phyloP scores from a whole-genome alignment of 257 asterid genomes.

The Linderniella brevidens region DNA sequence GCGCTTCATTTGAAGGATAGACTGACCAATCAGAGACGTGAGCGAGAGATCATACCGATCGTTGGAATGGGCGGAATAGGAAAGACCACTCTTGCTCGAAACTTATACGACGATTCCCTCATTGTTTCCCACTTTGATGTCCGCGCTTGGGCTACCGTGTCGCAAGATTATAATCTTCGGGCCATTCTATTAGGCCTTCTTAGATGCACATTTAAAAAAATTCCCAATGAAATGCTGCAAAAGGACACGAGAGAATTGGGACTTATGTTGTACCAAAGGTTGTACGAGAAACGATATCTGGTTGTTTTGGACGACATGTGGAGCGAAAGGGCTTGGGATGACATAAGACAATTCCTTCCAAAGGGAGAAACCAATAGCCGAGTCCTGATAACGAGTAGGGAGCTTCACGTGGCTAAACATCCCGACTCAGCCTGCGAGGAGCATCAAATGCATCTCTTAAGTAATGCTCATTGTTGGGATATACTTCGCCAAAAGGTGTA shows the following conservation, averaged over 20 bases:
- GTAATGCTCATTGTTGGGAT: constrained; percentile 4
- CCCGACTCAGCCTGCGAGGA: background rate
- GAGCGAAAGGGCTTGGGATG: constrained; percentile 10
- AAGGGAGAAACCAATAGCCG: constrained; percentile 1
- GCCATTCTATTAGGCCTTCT: background rate
- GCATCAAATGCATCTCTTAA: background rate
- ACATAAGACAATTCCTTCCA: constrained; percentile 2
- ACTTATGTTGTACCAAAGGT: background rate
- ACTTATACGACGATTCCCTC: constrained; percentile 1
- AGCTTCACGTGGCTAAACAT: background rate
- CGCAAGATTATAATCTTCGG: constrained; percentile 6
- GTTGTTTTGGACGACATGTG: constrained; percentile 10
- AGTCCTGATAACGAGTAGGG: constrained; percentile 6
- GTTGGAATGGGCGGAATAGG: constrained; percentile 9
- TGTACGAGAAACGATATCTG: constrained; percentile 1
- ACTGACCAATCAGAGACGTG: background rate
- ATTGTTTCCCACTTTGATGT: constrained; percentile 5
- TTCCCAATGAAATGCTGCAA: background rate
- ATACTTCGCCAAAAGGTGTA: background rate
- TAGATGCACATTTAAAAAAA: background rate
- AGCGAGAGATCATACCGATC: constrained; percentile 2
- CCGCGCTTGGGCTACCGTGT: constrained; percentile 5
- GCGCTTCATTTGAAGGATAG: background rate
- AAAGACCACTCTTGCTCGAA: constrained; percentile 10
- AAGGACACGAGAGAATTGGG: background rate